Evolutionary conservation across 345 rosid species (phyloP).

Genomic region (Eucalyptus sp.): DNA sequence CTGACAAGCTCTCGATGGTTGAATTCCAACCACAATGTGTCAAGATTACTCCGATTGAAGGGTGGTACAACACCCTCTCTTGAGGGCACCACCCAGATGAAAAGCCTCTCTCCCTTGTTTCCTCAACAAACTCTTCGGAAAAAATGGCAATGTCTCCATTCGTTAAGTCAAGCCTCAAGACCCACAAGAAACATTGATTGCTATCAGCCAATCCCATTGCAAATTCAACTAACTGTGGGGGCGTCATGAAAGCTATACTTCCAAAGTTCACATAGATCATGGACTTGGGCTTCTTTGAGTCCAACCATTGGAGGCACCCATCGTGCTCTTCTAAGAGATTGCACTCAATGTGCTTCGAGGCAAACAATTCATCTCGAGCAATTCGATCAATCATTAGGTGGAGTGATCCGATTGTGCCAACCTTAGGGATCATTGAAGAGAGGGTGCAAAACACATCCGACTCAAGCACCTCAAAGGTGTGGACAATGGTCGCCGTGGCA

Average conservation of each 20-base stretch:
- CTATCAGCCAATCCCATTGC: constrained; percentile 4
- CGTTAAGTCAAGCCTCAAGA: not conserved
- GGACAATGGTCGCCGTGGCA: not conserved
- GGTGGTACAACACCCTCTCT: constrained; percentile 2
- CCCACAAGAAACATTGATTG: constrained; percentile 2
- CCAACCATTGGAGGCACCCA: not conserved
- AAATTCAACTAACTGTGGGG: not conserved
- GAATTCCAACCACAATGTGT: constrained; percentile 12
- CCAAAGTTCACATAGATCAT: constrained; percentile 1
- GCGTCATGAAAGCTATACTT: not conserved
- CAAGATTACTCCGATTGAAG: not conserved
- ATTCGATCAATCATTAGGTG: not conserved
- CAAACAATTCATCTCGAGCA: constrained; percentile 10
- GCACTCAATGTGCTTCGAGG: not conserved
- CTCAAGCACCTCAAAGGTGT: not conserved
- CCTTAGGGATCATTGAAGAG: not conserved
- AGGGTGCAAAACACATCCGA: not conserved
- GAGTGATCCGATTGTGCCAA: not conserved
- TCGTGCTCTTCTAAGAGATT: constrained; percentile 1
- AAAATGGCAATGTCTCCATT: not conserved
- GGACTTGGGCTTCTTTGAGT: not conserved
- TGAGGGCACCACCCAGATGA: not conserved
- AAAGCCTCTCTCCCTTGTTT: not conserved
- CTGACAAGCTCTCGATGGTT: not conserved
- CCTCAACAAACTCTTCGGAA: not conserved